Evolutionary conservation across 257 asterid species (phyloP), one percentile per base, ranked within the genome.

Genomic region (Jacaranda copaia): DNA sequence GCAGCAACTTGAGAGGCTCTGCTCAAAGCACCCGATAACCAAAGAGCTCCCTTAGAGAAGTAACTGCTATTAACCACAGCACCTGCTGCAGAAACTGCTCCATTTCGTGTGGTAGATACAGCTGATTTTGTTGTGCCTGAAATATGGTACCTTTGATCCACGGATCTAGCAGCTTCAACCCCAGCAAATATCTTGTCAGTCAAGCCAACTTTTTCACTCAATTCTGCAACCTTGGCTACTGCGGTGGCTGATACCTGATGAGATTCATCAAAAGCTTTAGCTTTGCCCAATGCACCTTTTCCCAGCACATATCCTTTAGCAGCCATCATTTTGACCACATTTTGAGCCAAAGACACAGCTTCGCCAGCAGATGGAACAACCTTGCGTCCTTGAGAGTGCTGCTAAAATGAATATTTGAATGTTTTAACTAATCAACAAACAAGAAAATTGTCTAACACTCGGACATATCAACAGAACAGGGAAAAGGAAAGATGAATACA

Each of bases 171-270:
- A 3, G 88, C 91, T 82, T 90, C 99, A 5, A 93, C 90, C 79
- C 98, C 97, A 0, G 95, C 97, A 62, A 79, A 86, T 55, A 96
- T 57, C 87, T 96, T 96, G 32, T 91, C 88, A 0, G 99, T 87
- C 53, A 96, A 81, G 46, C 99, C 99, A 4, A 86, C 76, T 78
- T 87, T 89, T 53, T 86, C 96, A 25, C 97, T 90, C 79, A 93
- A 62, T 73, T 89, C 98, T 11, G 98, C 95, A 48, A 93, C 97
- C 80, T 89, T 91, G 83, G 98, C 94, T 18, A 83, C 92, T 77
- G 99, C 98, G 60, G 94, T 90, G 45, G 99, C 97, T 64, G 99
- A 93, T 16, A 96, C 91, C 66, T 82, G 90, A 80, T 91, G 96
- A 46, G 98, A 92, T 83, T 93, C 96, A 46, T 95, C 97, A 7